Evolutionary conservation across 345 rosid genomes (phyloP).

Genomic region (Lepidium aucheri): DNA sequence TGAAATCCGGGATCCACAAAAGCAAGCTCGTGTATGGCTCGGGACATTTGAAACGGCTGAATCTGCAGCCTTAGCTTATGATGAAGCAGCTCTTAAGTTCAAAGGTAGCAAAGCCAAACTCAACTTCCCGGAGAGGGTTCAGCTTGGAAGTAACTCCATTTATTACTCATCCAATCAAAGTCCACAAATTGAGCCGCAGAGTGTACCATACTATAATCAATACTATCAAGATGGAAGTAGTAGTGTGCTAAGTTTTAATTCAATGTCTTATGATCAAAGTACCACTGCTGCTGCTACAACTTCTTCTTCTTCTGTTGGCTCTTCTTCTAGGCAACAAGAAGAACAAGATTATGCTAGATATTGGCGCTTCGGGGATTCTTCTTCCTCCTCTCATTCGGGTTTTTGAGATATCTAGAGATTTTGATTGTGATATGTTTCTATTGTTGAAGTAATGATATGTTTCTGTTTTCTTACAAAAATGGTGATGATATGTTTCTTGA

Average conservation of each 20-base stretch:
- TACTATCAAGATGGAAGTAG: slow-evolving; percentile 20
- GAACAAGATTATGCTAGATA: slow-evolving; percentile 21
- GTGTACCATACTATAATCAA: slow-evolving; percentile 7
- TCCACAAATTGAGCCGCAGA: slow-evolving; percentile 2
- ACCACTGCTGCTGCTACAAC: slow-evolving; percentile 14
- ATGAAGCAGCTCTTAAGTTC: slow-evolving; percentile 70
- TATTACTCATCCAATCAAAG: slow-evolving; percentile 14
- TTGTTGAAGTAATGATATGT: not conserved
- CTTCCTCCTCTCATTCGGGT: slow-evolving; percentile 16
- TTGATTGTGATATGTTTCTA: not conserved
- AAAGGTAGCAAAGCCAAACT: slow-evolving; percentile 83
- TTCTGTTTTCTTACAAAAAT: not conserved
- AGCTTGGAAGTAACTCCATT: slow-evolving; percentile 15
- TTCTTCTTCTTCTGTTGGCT: slow-evolving; percentile 28
- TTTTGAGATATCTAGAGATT: slow-evolving; percentile 6
- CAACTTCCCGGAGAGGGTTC: slow-evolving; percentile 69
- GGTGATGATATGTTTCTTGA: slow-evolving; percentile 3
- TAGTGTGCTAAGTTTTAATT: slow-evolving; percentile 7
- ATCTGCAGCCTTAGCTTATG: slow-evolving; percentile 71
- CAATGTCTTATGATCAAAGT: slow-evolving; percentile 20
- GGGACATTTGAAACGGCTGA: slow-evolving; percentile 79
- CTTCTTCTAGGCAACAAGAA: slow-evolving; percentile 29
- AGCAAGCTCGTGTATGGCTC: slow-evolving; percentile 61
- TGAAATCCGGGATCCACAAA: slow-evolving; percentile 50
- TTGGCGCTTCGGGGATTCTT: slow-evolving; percentile 26